Evolutionary conservation across 805 yeast genomes (phyloP).

Genomic region (Wickerhamiella domercqiae): DNA sequence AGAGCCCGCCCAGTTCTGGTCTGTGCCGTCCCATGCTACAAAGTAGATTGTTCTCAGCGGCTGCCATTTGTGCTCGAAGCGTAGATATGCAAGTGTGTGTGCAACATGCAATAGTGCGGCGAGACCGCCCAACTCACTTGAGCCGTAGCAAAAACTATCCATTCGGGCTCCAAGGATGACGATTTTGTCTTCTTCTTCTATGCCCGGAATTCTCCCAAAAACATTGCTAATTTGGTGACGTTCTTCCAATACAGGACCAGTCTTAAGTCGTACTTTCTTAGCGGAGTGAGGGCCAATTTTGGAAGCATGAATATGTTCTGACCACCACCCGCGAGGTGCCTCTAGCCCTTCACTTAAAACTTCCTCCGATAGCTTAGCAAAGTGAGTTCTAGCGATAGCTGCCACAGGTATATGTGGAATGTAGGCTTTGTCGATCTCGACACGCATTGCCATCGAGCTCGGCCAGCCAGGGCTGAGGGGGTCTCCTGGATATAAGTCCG

Average conservation of each 20-base stretch:
- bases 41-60: conserved; percentile 75
- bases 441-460: conserved; percentile 28
- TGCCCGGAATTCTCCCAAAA: conserved; percentile 59
- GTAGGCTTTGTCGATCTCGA: conserved; percentile 34
- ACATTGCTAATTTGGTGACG: conserved; percentile 65
- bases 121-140: conserved; percentile 57
- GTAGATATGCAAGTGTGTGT: conserved; percentile 48
- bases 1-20: conserved; percentile 73
- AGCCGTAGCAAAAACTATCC: conserved; percentile 66
- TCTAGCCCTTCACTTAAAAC: conserved; percentile 26
- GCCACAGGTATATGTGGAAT: conserved; percentile 62
- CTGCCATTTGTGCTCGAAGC: conserved; percentile 53
- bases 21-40: conserved; percentile 68
- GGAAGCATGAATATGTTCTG: conserved; percentile 22
- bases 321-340: conserved; percentile 13
- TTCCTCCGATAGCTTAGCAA: conserved; percentile 28
- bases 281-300: conserved; percentile 30
- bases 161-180: conserved; percentile 71
- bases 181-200: conserved; percentile 56
- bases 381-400: conserved; percentile 67
- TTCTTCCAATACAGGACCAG: conserved; percentile 31
- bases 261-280: conserved; percentile 21
- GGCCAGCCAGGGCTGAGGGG: conserved; percentile 68
- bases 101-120: conserved; percentile 56
- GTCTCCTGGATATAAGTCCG: conserved; percentile 59